phyloP scores from a whole-genome alignment of 768 basidiomycete genomes.

The Agaricus subrufescens region DNA sequence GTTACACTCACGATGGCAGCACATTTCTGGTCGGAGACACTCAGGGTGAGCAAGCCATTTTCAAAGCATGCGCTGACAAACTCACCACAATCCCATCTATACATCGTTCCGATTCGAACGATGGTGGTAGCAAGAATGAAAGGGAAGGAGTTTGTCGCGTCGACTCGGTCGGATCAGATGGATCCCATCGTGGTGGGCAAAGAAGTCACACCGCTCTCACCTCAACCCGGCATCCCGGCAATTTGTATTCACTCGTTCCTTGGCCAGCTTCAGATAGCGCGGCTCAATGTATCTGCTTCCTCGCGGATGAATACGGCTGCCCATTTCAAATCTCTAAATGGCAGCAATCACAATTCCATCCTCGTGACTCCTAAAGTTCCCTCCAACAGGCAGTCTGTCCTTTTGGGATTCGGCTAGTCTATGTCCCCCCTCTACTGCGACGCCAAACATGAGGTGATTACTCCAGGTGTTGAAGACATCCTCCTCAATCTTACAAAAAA shows the following conservation, averaged over 20 bases:
- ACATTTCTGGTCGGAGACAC: too few species aligned
- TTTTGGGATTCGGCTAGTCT: slow-evolving; percentile 35
- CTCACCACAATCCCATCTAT: too few species aligned
- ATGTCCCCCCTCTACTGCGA: slow-evolving; percentile 50
- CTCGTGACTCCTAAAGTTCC: slow-evolving; percentile 28
- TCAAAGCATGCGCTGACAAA: too few species aligned
- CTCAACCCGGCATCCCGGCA: slow-evolving; percentile 35
- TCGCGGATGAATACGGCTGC: slow-evolving; percentile 34
- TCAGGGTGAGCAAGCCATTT: too few species aligned
- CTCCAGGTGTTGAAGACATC: slow-evolving; percentile 68
- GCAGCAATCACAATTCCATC: slow-evolving; percentile 19
- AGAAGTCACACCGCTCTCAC: too few species aligned
- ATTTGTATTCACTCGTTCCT: slow-evolving; percentile 11
- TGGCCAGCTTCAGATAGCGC: slow-evolving; percentile 17
- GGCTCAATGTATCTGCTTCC: slow-evolving; percentile 66
- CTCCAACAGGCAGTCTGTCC: slow-evolving; percentile 24
- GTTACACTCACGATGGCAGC: too few species aligned
- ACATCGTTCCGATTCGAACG: too few species aligned
- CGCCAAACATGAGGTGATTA: slow-evolving; percentile 61
- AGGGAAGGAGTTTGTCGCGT: too few species aligned
- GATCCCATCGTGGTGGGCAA: too few species aligned
- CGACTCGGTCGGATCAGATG: too few species aligned
- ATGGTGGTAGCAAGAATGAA: too few species aligned
- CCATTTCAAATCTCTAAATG: background rate
- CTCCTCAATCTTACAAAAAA: slow-evolving; percentile 57